These are phyloP conservation scores for Mycena pura DNA, from an alignment of 768 basidiomycete species.

Conservation along the genomic window DNA sequence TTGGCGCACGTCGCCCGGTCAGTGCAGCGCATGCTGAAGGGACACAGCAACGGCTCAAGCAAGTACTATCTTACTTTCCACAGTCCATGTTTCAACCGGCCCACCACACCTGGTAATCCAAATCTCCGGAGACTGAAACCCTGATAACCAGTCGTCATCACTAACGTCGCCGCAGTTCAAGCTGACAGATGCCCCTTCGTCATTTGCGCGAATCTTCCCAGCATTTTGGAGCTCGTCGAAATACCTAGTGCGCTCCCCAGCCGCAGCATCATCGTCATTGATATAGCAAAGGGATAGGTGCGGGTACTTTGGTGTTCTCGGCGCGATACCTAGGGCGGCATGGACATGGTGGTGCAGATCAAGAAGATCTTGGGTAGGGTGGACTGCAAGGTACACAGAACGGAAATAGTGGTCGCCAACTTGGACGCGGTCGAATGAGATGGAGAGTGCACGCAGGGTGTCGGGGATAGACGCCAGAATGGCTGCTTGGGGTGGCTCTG, in stretches of 20 bases:
- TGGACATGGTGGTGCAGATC: conserved; percentile 58
- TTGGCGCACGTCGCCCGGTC: too few species aligned
- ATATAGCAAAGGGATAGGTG: conserved; percentile 82
- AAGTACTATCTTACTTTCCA: conserved; percentile 47
- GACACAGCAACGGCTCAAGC: too few species aligned
- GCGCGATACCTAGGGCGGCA: conserved; percentile 42
- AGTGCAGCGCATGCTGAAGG: too few species aligned
- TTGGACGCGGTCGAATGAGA: conserved; percentile 60
- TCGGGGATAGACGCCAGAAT: conserved; percentile 50
- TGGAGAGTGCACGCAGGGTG: conserved; percentile 40
- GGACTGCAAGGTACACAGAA: conserved; percentile 67
- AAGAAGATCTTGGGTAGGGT: conserved; percentile 50
- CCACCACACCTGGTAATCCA: conserved; percentile 70
- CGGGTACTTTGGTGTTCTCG: conserved; percentile 64
- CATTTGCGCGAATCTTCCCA: conserved; percentile 42
- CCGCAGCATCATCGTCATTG: conserved; percentile 62
- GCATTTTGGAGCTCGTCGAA: conserved; percentile 48
- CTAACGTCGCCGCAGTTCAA: conserved; percentile 39
- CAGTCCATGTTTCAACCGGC: conserved; percentile 63
- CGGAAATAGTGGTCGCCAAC: conserved; percentile 72
- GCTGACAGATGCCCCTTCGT: conserved; percentile 29
- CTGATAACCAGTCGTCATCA: conserved; percentile 43
- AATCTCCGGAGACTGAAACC: conserved; percentile 56
- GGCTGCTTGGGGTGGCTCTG: conserved; percentile 34
- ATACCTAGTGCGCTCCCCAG: conserved; percentile 56